These are phyloP conservation scores for Russula olivacea DNA, from an alignment of 768 basidiomycete species.

Conservation along the genomic window DNA sequence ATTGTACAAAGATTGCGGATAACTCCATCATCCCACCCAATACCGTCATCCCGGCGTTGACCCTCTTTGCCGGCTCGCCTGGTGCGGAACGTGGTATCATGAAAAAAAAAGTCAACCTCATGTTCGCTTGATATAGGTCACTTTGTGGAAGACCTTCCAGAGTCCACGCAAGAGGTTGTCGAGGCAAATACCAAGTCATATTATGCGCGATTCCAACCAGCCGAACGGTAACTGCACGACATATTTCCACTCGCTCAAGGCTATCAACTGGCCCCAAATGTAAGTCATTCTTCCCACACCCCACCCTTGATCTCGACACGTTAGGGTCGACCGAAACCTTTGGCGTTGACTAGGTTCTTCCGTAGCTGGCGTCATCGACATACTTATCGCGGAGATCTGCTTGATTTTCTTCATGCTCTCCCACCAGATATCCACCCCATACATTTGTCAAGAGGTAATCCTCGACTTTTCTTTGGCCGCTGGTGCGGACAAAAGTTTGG, in stretches of 20 bases:
- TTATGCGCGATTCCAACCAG: constrained; percentile 76
- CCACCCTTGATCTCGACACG: not conserved
- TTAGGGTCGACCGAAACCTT: not conserved
- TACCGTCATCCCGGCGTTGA: constrained; percentile 85
- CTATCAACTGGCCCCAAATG: not conserved
- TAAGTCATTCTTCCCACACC: not conserved
- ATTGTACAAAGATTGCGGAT: constrained; percentile 86
- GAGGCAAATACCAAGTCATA: constrained; percentile 81
- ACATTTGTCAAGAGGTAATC: not conserved
- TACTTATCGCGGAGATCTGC: not conserved
- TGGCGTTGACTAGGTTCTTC: not conserved
- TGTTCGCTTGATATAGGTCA: constrained; percentile 44
- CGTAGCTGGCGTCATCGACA: constrained; percentile 1
- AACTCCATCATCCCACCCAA: constrained; percentile 87
- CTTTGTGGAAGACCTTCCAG: constrained; percentile 80
- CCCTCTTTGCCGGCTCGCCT: constrained; percentile 84
- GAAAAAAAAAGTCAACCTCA: not conserved
- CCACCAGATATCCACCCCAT: not conserved
- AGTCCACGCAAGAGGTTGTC: constrained; percentile 89
- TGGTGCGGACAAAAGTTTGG: not conserved
- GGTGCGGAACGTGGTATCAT: constrained; percentile 41
- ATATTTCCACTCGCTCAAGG: not conserved
- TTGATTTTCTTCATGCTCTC: not conserved
- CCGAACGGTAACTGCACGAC: constrained; percentile 24
- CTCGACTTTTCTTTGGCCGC: not conserved